A percentile compares a stretch with the other conserved stretches of the same genome.
Evolutionary conservation across 1,284 basidiomycete genomes (phyloP).

Genomic region (Athelia sp.): DNA sequence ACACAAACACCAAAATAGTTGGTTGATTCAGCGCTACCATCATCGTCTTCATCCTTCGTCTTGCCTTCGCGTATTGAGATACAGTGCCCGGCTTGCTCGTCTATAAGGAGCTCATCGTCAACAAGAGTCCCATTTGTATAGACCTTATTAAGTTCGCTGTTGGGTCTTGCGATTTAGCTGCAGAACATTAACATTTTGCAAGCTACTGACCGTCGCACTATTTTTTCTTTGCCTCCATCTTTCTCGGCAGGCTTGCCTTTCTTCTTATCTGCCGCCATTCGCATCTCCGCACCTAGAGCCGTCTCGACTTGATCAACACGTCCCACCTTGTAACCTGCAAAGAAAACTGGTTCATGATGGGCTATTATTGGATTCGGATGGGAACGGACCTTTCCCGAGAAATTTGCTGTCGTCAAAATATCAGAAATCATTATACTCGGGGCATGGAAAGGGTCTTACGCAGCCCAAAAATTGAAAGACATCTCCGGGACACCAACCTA

Average conservation of each 20-base stretch:
- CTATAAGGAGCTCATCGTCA: slow-evolving; percentile 83
- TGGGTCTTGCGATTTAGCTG: not conserved
- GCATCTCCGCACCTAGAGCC: slow-evolving; percentile 80
- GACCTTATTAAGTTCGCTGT: slow-evolving; percentile 89
- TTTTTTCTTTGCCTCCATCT: slow-evolving; percentile 61
- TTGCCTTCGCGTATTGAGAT: slow-evolving; percentile 79
- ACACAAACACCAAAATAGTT: slow-evolving; percentile 87
- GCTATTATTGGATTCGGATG: not conserved
- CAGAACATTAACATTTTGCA: not conserved
- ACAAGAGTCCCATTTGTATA: slow-evolving; percentile 97
- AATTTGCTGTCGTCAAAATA: slow-evolving; percentile 58
- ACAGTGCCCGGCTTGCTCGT: slow-evolving; percentile 95
- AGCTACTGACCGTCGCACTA: slow-evolving; percentile 63
- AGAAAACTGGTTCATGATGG: slow-evolving; percentile 7
- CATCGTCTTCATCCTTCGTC: slow-evolving; percentile 28
- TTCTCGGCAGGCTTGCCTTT: slow-evolving; percentile 47
- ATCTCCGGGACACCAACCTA: slow-evolving; percentile 95
- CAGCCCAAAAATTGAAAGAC: slow-evolving; percentile 90
- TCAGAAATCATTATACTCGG: not conserved
- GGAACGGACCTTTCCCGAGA: slow-evolving; percentile 63
- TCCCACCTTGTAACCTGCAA: slow-evolving; percentile 89
- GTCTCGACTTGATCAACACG: slow-evolving; percentile 98
- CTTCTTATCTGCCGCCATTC: slow-evolving; percentile 66
- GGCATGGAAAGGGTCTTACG: slow-evolving; percentile 45
- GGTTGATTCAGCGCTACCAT: slow-evolving; percentile 35